Percentiles rank a stretch among this genome's conserved stretches.
Conservation (phyloP, 208 protist species). For the Crithidia expoeki region DNA sequence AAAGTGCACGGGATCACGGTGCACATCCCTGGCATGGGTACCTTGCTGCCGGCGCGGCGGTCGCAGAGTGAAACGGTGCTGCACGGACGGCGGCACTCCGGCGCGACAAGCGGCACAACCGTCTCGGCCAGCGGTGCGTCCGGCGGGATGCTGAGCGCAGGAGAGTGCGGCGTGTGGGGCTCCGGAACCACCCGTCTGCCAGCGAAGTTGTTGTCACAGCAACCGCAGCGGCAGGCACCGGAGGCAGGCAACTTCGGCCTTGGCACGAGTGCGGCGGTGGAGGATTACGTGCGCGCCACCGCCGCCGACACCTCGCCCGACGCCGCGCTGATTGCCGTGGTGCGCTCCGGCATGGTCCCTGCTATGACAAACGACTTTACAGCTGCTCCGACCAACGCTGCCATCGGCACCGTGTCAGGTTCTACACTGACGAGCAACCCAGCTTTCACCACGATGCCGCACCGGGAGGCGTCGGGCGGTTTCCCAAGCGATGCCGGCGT, state of each 20-base stretch:
- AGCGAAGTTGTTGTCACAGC: neutral
- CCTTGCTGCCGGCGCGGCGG: constrained; percentile 26
- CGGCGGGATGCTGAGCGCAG: neutral
- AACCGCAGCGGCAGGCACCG: neutral
- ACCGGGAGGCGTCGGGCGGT: neutral
- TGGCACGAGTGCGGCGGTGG: constrained; percentile 11
- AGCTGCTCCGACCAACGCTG: constrained; percentile 15
- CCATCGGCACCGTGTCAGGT: constrained; percentile 4
- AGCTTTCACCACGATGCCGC: constrained; percentile 15
- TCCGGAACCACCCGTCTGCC: neutral
- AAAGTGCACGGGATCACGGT: constrained; percentile 54
- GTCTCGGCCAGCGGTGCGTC: neutral
- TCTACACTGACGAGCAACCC: constrained; percentile 13
- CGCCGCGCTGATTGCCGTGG: constrained; percentile 4
- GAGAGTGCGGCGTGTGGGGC: constrained; percentile 16
- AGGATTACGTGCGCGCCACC: constrained; percentile 27
- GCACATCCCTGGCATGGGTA: constrained; percentile 34
- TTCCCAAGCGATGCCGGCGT: constrained; percentile 8
- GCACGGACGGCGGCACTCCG: constrained; percentile 14
- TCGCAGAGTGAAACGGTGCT: constrained; percentile 51
- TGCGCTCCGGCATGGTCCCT: constrained; percentile 11
- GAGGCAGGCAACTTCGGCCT: neutral
- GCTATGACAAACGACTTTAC: constrained; percentile 8
- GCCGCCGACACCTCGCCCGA: constrained; percentile 18
- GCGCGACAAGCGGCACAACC: neutral